Evolutionary conservation across 257 asterid species (phyloP), one percentile per base, ranked within the genome.

Genomic region (Parsonsia alboflavescens): DNA sequence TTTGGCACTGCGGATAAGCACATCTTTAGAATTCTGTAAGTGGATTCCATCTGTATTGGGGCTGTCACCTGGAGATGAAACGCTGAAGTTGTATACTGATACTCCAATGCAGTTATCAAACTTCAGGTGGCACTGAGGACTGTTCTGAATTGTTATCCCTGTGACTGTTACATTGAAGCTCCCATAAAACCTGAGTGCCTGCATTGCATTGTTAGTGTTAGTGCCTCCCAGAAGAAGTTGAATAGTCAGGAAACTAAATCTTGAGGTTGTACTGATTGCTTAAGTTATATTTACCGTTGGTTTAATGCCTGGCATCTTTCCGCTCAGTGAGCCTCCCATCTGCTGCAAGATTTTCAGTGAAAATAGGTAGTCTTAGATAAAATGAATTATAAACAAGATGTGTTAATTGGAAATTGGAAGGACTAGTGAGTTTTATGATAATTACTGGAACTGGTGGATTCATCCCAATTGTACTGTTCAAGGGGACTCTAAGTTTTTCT

Each of bases 21-120:
- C 97, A 16, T 92, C 96, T 79, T 86, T 89, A 61, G 99, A 90
- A 85, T 94, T 90, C 79, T 90, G 96, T 33, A 94, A 79, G 75
- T 94, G 99, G 62, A 94, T 94, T 48, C 99, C 99, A 19, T 94
- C 98, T 0, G 99, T 94, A 64, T 94, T 94, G 22, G 97, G 99
- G 73, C 99, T 94, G 73, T 89, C 85, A 2, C 96, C 96, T 0
- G 99, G 99, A 13, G 99, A 94, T 11, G 86, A 81, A 42, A 78
- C 88, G 0, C 80, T 86, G 62, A 94, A 82, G 79, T 89, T 86
- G 89, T 83, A 82, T 15, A 92, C 99, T 21, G 80, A 71, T 28
- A 92, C 97, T n/a, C 96, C 98, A 22, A 78, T 61, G 80, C 98
- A 92, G 28, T 87, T 86, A 70, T 94, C 97, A 45, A 94, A 90